Conservation (phyloP, 1,284 basidiomycete species). For the Phlebopus sp. region DNA sequence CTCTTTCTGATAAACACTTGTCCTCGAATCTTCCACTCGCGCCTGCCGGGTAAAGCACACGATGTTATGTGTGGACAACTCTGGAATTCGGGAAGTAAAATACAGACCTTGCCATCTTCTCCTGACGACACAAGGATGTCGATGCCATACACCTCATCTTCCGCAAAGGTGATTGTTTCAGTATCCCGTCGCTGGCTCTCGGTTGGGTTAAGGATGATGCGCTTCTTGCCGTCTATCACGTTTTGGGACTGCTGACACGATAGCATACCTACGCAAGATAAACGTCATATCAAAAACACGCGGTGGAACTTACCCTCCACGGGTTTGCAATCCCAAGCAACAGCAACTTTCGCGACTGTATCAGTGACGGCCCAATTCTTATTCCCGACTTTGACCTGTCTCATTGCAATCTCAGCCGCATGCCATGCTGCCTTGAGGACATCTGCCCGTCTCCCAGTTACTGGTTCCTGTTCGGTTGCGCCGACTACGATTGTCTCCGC, state of each 20-base stretch:
- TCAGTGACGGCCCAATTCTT: constrained; percentile 97
- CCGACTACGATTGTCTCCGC: constrained; percentile 92
- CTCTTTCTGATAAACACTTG: constrained; percentile 92
- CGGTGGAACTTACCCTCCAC: constrained; percentile 70
- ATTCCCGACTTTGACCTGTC: constrained; percentile 83
- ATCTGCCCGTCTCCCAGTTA: constrained; percentile 85
- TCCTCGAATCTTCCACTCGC: constrained; percentile 83
- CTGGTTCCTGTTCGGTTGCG: constrained; percentile 67
- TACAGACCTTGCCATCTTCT: constrained; percentile 80
- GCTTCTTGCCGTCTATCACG: constrained; percentile 96
- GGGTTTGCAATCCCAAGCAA: constrained; percentile 80
- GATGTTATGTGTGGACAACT: constrained; percentile 1
- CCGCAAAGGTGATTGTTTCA: constrained; percentile 82
- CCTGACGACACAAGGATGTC: constrained; percentile 90
- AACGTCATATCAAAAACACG: constrained; percentile 1
- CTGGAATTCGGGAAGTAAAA: background rate
- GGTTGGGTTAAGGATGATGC: constrained; percentile 87
- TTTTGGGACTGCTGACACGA: constrained; percentile 91
- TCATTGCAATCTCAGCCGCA: constrained; percentile 89
- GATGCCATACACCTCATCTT: constrained; percentile 95
- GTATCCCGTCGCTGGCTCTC: constrained; percentile 83
- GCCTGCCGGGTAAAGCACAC: constrained; percentile 47
- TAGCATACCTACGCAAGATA: constrained; percentile 65
- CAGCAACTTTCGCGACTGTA: constrained; percentile 71
- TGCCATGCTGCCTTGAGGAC: constrained; percentile 91